phyloP scores from a whole-genome alignment of 2,329 filamentous ascomycete species.

The Penicillium brevicompactum region DNA sequence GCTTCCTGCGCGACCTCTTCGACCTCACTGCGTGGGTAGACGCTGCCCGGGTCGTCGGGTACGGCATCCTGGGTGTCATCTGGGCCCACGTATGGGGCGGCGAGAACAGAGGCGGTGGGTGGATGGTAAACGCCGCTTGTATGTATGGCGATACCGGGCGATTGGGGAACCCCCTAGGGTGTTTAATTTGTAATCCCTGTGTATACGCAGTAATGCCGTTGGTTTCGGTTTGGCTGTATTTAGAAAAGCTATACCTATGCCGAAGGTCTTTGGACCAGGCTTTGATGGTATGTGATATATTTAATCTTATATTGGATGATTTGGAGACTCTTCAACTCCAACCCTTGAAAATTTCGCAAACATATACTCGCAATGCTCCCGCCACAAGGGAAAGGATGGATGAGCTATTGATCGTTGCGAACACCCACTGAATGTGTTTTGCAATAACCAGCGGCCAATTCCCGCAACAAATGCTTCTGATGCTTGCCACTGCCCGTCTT shows the following conservation, averaged over 20 bases:
- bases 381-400: neutral
- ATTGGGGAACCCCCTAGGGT: slow-evolving; percentile 43
- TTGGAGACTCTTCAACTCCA: neutral
- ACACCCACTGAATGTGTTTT: slow-evolving; percentile 24
- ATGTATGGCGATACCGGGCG: slow-evolving; percentile 42
- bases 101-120: slow-evolving; percentile 47
- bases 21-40: slow-evolving; percentile 49
- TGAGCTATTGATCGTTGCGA: neutral
- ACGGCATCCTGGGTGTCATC: slow-evolving; percentile 58
- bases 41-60: slow-evolving; percentile 52
- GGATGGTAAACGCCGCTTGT: slow-evolving; percentile 63
- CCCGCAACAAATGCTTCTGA: slow-evolving; percentile 59
- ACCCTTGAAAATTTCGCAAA: neutral
- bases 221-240: neutral
- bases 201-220: neutral
- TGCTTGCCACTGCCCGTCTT: slow-evolving; percentile 70
- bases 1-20: slow-evolving; percentile 40
- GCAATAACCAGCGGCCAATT: slow-evolving; percentile 40
- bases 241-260: neutral
- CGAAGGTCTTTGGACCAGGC: neutral
- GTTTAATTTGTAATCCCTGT: slow-evolving; percentile 30
- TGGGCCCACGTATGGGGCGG: slow-evolving; percentile 64
- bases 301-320: neutral
- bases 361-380: too few relatives aligned
- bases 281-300: neutral